Base-by-base conservation (phyloP, 768 basidiomycete genomes). In the Ramaria sp. region DNA sequence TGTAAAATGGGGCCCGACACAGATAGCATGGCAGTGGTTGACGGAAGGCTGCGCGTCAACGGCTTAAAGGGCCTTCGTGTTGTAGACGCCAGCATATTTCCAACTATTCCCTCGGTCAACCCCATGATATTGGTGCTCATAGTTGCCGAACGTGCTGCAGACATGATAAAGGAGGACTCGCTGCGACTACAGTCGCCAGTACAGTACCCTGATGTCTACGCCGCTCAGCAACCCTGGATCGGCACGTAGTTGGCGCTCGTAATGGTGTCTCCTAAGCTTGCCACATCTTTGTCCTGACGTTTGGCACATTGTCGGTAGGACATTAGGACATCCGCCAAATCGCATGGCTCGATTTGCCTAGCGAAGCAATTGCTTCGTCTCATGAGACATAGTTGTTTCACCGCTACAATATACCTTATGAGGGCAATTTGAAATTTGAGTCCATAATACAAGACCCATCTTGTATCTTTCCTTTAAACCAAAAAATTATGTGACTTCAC, bases 1-100 rank as follows among this genome's bases (percentile, higher is more conserved):
- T 73, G 72, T 63, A 59, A 72, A 17, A 73, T 74, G 71, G 71
- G 64, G 46, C 50, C 61, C 55, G 57, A 53, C 12, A 59, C 59
- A 17, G 69, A 70, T 59, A 50, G 13, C 77, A 78, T 30, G 47
- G 72, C 70, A 6, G 77, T 78, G 0, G 76, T 81, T 30, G 75
- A 76, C 59, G 72, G 73, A 50, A 63, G 70, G 27, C 62, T 77
- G n/a, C 62, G 67, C 11, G 79, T 80, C 0, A 72, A 78, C 62
- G 79, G 79, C 3, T 65, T 75, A 1, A 43, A 53, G 27, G 72
- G 73, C 50, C 61, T 81, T 30, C 68, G 78, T 39, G 71, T 75
- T 20, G 68, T 67, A 17, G 74, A 74, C 56, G 61, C 65, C 4
- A 66, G 63, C 42, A 62, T 68, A 13, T 67, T 70, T 43, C 73